These are phyloP conservation scores for Auxenochlorella pyrenoidosa DNA, from an alignment of 139 green algal species.

Conservation along the genomic window DNA sequence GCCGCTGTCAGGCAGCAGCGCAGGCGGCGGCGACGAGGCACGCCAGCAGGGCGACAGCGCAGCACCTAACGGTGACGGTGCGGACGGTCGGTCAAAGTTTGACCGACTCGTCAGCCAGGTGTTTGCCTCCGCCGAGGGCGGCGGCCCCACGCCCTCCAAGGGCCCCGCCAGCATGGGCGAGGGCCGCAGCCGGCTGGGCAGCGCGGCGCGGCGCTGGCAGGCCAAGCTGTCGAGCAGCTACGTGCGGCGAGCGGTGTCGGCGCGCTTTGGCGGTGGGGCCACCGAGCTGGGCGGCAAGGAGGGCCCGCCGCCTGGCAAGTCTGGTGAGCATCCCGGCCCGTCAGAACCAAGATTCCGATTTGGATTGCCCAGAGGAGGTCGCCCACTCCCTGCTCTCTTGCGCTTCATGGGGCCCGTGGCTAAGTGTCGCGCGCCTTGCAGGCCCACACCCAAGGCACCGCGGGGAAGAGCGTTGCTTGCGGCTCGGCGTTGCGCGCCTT, in stretches of 20 bases:
- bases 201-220: not conserved
- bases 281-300: not conserved
- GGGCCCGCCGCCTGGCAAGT: not conserved
- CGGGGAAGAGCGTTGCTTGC: not conserved
- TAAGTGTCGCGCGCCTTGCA: not conserved
- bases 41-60: not conserved
- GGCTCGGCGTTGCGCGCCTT: not conserved
- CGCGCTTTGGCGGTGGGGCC: conserved; percentile 4
- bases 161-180: not conserved
- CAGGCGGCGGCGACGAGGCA: not conserved
- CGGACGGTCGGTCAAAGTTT: not conserved
- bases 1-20: not conserved
- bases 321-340: too few species aligned
- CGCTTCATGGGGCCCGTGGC: too few species aligned
- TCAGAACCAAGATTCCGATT: too few species aligned
- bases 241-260: conserved; percentile 19
- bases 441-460: too few species aligned
- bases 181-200: not conserved
- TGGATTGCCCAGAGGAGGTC: too few species aligned
- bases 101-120: conserved; percentile 21
- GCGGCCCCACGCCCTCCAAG: not conserved
- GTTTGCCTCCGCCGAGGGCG: not conserved
- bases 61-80: not conserved
- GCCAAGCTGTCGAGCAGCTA: not conserved
- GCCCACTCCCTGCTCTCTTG: too few species aligned